A percentile compares a stretch with the other conserved stretches of the same genome.
Conservation (phyloP, 257 asterid genomes). For the Solanum virginianum region DNA sequence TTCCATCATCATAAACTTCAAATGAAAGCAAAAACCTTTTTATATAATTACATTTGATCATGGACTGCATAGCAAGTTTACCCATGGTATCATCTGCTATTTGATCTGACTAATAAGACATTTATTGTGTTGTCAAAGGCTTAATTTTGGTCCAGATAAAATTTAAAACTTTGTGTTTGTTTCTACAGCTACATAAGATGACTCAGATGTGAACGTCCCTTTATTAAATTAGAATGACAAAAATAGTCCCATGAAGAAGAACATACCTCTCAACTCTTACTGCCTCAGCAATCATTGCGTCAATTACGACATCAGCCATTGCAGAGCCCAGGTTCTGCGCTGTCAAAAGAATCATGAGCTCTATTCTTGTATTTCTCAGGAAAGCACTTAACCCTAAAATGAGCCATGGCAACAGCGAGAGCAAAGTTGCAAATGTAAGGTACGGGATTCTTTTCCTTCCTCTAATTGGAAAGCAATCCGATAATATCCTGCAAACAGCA, state of each 20-base stretch:
- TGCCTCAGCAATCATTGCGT: conserved; percentile 99
- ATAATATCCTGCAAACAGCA: conserved; percentile 56
- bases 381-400: conserved; percentile 39
- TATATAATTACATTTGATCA: neutral
- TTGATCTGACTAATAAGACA: neutral
- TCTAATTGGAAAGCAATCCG: conserved; percentile 83
- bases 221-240: neutral
- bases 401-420: conserved; percentile 82
- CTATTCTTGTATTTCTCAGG: conserved; percentile 49
- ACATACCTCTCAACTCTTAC: conserved; percentile 76
- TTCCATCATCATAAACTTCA: neutral
- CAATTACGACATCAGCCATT: conserved; percentile 97
- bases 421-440: conserved; percentile 60
- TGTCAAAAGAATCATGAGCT: conserved; percentile 74
- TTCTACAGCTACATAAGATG: neutral
- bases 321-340: conserved; percentile 93
- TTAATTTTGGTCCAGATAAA: neutral
- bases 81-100: neutral
- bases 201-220: neutral
- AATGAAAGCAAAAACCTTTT: neutral
- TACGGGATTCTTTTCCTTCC: conserved; percentile 87
- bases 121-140: neutral
- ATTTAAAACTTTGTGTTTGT: neutral
- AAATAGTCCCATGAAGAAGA: neutral
- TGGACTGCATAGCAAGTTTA: neutral